Percentiles rank a stretch among this genome's conserved stretches.
These are phyloP conservation scores for Albugo candida DNA, from an alignment of 352 stramenopile genomes.

Conservation along the genomic window DNA sequence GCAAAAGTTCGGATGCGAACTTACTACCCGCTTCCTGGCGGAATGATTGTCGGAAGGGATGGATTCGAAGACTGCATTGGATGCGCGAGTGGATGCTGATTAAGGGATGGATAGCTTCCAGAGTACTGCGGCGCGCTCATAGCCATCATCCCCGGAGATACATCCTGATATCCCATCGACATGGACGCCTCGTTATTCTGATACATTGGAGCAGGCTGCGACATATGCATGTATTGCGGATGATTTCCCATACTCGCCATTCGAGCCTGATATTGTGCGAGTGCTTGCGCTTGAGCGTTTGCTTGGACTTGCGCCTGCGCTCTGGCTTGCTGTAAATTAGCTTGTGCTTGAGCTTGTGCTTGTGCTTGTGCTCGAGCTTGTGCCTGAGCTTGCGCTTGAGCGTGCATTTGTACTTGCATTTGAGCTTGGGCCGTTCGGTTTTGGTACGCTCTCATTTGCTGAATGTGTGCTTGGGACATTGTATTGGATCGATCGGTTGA, in stretches of 20 bases:
- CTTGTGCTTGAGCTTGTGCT: constrained; percentile 8
- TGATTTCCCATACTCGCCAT: background rate
- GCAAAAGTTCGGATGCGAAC: no score
- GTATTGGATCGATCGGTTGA: constrained; percentile 10
- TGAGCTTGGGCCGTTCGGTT: constrained; percentile 11
- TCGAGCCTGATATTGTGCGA: constrained; percentile 8
- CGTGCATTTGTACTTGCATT: constrained; percentile 14
- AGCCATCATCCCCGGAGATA: no score
- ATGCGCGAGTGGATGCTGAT: no score
- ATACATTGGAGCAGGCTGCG: no score
- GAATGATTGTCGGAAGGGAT: no score
- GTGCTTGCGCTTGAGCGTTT: constrained; percentile 14
- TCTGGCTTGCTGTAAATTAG: constrained; percentile 7
- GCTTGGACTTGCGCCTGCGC: constrained; percentile 7
- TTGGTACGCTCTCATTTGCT: constrained; percentile 13
- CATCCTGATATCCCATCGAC: no score
- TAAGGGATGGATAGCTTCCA: no score
- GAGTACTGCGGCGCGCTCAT: no score
- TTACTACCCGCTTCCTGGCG: no score
- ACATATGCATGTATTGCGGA: background rate
- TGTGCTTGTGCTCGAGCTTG: constrained; percentile 8
- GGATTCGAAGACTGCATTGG: no score
- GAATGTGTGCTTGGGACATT: background rate
- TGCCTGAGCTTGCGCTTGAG: constrained; percentile 14
- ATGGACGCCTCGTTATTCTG: no score